Evolutionary conservation across 2,329 filamentous ascomycete genomes (phyloP).

Genomic region (Talaromyces marneffei): DNA sequence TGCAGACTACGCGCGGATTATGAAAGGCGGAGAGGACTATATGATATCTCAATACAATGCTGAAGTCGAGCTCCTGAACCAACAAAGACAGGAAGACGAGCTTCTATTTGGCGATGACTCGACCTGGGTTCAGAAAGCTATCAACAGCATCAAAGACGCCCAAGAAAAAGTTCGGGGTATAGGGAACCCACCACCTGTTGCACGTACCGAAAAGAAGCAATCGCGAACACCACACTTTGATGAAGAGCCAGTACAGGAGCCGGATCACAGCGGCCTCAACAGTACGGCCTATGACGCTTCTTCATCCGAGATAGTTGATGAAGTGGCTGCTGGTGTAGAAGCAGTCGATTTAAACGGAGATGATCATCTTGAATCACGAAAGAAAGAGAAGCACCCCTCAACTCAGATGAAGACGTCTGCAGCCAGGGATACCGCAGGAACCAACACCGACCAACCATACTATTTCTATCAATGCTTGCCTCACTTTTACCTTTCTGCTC

Average conservation of each 20-base stretch:
- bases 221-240: conserved; percentile 48
- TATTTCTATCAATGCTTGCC: conserved; percentile 84
- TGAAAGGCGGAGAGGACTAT: conserved; percentile 88
- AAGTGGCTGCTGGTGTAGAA: conserved; percentile 23
- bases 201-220: conserved; percentile 47
- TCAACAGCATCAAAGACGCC: conserved; percentile 64
- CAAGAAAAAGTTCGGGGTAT: conserved; percentile 69
- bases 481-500: conserved; percentile 81
- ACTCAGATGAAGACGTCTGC: conserved; percentile 12
- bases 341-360: conserved; percentile 19
- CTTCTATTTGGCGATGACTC: conserved; percentile 85
- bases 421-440: conserved; percentile 33
- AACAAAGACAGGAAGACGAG: conserved; percentile 83
- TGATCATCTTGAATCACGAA: conserved; percentile 21
- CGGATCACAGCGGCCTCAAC: neutral
- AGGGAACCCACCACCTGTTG: conserved; percentile 56
- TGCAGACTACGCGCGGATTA: conserved; percentile 87
- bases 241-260: conserved; percentile 34
- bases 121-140: conserved; percentile 85
- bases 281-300: neutral
- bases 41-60: conserved; percentile 74
- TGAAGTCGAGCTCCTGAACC: conserved; percentile 67
- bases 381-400: conserved; percentile 17
- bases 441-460: conserved; percentile 54
- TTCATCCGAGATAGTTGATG: neutral